phyloP scores from a whole-genome alignment of 2,329 filamentous ascomycete species.

The Penicillium sp. region DNA sequence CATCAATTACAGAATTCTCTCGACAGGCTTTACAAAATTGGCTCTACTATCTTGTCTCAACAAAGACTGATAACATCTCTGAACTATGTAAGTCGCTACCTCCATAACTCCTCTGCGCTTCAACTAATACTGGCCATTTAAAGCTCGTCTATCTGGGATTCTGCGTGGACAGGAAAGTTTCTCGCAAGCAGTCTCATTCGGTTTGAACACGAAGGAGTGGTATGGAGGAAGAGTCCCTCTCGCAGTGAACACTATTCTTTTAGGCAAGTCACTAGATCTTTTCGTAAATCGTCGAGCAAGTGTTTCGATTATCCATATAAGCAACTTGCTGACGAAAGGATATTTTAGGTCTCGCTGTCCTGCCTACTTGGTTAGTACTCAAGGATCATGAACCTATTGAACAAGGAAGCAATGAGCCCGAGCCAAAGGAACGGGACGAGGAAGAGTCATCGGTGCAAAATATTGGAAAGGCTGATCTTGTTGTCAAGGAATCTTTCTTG shows the following conservation, averaged over 20 bases:
- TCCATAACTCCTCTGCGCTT: background rate
- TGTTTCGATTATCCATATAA: background rate
- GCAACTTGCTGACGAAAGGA: background rate
- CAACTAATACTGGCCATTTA: slow-evolving; percentile 7
- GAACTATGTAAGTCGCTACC: slow-evolving; percentile 40
- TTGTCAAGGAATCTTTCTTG: background rate
- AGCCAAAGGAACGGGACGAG: slow-evolving; percentile 15
- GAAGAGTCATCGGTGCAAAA: slow-evolving; percentile 8
- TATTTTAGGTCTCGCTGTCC: slow-evolving; percentile 26
- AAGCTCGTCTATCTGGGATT: slow-evolving; percentile 47
- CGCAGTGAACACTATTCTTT: slow-evolving; percentile 43
- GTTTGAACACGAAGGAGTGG: slow-evolving; percentile 50
- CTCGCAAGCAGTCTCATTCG: slow-evolving; percentile 49
- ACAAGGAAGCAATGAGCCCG: slow-evolving; percentile 10
- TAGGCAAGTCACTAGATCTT: slow-evolving; percentile 25
- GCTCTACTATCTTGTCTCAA: slow-evolving; percentile 61
- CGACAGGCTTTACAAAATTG: slow-evolving; percentile 60
- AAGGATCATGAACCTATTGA: slow-evolving; percentile 26
- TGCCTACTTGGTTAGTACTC: slow-evolving; percentile 35
- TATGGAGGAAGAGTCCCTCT: slow-evolving; percentile 48
- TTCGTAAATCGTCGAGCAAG: background rate
- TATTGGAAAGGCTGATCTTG: background rate
- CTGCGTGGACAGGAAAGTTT: slow-evolving; percentile 53
- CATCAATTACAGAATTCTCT: slow-evolving; percentile 41
- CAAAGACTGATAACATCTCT: slow-evolving; percentile 61